Base-by-base conservation (phyloP, 1,139 yeast species). In the Taiozyma sp. region DNA sequence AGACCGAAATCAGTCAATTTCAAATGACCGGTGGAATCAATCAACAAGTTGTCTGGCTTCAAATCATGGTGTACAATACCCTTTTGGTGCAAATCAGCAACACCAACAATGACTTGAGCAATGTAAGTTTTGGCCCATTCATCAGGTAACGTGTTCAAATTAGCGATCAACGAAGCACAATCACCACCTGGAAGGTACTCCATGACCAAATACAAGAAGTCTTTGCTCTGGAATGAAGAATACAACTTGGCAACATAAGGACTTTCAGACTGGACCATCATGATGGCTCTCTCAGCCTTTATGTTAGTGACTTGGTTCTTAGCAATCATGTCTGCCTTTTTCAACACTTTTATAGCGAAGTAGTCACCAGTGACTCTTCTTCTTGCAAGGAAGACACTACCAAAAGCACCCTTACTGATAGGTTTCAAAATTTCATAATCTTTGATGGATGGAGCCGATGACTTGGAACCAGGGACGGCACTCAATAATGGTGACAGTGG, bases 101-200 rank as follows among this genome's bases (percentile, higher is more conserved):
- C 95, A 1, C 97, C 97, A 29, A 88, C 83, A 29, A 91, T 82
- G 2, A 90, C 90, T 65, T 95, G 99, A 0, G 97, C 93, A 52
- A 89, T 79, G 61, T 93, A 95, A 57, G 87, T 76, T 54, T 78
- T 82, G 0, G 95, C 85, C 99, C 99, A 93, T 52, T 84, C 86
- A 50, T 88, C 83, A 1, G 96, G 88, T 42, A 88, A 70, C 2
- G 85, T 84, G 0, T 95, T 96, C 65, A 91, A 73, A 67, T 83
- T 82, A 59, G 88, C 88, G 34, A 95, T 71, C 47, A 95, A 71
- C 0, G 96, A 86, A 0, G 97, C 95, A 64, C 95, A 81, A 67
- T 95, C 99, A 30, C 99, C 99, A 42, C 99, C 99, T 59, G 88
- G 89, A 46, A 93, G 72, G 65, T 90, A 95, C 66, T 95, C 99